These are phyloP conservation scores for Acer negundo DNA, from an alignment of 345 rosid species.

Conservation along the genomic window DNA sequence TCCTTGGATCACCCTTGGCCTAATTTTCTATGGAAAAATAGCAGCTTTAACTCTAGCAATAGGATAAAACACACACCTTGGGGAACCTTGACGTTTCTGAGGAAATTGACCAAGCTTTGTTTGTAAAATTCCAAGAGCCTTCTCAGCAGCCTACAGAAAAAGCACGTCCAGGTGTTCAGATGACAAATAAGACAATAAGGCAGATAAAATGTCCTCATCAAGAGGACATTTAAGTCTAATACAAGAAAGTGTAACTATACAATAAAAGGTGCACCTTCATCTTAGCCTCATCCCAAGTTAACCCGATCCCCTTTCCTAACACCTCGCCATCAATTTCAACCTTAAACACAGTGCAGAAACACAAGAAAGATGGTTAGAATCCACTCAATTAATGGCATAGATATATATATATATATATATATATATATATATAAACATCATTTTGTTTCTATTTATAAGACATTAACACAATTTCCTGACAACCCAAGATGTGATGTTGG, in stretches of 20 bases:
- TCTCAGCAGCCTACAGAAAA: slow-evolving; percentile 79
- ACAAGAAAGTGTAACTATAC: slow-evolving; percentile 6
- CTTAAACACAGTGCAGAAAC: slow-evolving; percentile 39
- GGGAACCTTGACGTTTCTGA: slow-evolving; percentile 76
- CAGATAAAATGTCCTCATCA: slow-evolving; percentile 2
- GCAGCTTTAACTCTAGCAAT: slow-evolving; percentile 3
- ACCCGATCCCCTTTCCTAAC: slow-evolving; percentile 82
- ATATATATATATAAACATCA: background rate
- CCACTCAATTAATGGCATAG: slow-evolving; percentile 10
- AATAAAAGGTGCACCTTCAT: slow-evolving; percentile 54
- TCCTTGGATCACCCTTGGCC: background rate
- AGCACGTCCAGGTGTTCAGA: slow-evolving; percentile 18
- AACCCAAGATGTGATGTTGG: background rate
- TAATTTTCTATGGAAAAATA: background rate
- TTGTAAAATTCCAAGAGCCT: slow-evolving; percentile 70
- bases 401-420: background rate
- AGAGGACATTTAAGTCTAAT: background rate
- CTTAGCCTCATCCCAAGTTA: slow-evolving; percentile 94
- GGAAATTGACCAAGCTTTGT: slow-evolving; percentile 61
- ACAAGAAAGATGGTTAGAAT: slow-evolving; percentile 14
- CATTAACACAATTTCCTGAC: background rate
- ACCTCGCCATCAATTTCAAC: slow-evolving; percentile 95
- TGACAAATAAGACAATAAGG: background rate
- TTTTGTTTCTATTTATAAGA: slow-evolving; percentile 3
- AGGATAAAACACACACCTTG: slow-evolving; percentile 57